These are phyloP conservation scores for Xylariaceae sp. DNA, from an alignment of 2,329 filamentous ascomycete species.

Conservation along the genomic window DNA sequence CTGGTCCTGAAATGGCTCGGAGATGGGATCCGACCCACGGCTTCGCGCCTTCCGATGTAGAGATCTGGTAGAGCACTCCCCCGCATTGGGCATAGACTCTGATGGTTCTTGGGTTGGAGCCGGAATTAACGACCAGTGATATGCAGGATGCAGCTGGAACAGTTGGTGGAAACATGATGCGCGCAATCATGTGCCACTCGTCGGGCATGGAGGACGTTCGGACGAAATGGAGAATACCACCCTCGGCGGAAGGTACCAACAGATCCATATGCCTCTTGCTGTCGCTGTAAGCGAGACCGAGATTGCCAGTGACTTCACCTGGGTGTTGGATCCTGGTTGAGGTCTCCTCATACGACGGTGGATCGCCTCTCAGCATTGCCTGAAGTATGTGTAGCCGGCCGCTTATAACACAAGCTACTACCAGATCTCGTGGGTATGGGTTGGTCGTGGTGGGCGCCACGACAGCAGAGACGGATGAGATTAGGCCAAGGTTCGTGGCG, in stretches of 20 bases:
- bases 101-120: too few species aligned
- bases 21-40: too few species aligned
- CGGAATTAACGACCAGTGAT: too few species aligned
- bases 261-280: constrained; percentile 11
- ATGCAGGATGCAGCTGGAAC: constrained; percentile 18
- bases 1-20: too few species aligned
- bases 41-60: too few species aligned
- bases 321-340: constrained; percentile 16
- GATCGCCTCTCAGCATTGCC: constrained; percentile 3
- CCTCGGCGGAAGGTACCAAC: constrained; percentile 18
- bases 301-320: constrained; percentile 21
- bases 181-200: constrained; percentile 21
- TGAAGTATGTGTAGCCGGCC: constrained; percentile 14
- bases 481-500: constrained; percentile 12
- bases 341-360: constrained; percentile 10
- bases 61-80: too few species aligned
- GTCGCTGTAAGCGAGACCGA: constrained; percentile 6
- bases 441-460: background rate
- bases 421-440: constrained; percentile 1
- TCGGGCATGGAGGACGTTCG: constrained; percentile 13
- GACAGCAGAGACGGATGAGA: constrained; percentile 15
- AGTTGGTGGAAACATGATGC: constrained; percentile 14
- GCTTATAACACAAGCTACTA: constrained; percentile 13
- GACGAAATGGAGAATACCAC: constrained; percentile 20
- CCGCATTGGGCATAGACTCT: too few species aligned